These are phyloP conservation scores for Glycyrrhiza uralensis DNA, from an alignment of 306 rosid genomes.

Conservation along the genomic window DNA sequence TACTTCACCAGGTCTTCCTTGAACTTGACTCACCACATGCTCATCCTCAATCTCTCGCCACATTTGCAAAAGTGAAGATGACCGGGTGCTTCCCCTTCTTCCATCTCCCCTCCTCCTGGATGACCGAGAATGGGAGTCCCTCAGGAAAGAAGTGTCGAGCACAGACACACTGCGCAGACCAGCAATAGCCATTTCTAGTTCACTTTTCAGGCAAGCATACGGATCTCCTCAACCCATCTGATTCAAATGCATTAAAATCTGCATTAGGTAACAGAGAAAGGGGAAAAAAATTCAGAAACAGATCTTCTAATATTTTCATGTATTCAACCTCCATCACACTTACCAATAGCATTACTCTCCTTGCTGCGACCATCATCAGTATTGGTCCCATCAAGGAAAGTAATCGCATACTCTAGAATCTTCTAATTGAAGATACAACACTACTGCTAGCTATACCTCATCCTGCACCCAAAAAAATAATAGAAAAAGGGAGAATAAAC, in stretches of 20 bases:
- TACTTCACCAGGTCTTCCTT: constrained; percentile 53
- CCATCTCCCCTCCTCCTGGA: constrained; percentile 59
- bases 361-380: neutral
- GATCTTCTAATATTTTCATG: constrained; percentile 28
- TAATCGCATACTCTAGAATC: constrained; percentile 7
- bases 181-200: constrained; percentile 80
- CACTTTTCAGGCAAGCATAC: constrained; percentile 20
- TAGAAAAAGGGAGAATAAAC: neutral
- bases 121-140: constrained; percentile 71
- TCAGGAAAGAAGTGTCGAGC: constrained; percentile 69
- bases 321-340: constrained; percentile 22
- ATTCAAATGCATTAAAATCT: constrained; percentile 43
- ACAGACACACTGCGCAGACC: constrained; percentile 79
- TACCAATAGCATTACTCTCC: constrained; percentile 6
- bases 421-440: constrained; percentile 18
- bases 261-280: constrained; percentile 32
- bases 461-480: constrained; percentile 47
- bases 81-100: constrained; percentile 54
- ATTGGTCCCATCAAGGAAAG: constrained; percentile 28
- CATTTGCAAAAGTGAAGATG: constrained; percentile 71
- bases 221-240: constrained; percentile 45
- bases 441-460: constrained; percentile 19
- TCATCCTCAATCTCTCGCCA: constrained; percentile 94
- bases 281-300: constrained; percentile 38
- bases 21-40: constrained; percentile 58